phyloP scores from a whole-genome alignment of 1,284 basidiomycete genomes.

The Naganishia liquefaciens region DNA sequence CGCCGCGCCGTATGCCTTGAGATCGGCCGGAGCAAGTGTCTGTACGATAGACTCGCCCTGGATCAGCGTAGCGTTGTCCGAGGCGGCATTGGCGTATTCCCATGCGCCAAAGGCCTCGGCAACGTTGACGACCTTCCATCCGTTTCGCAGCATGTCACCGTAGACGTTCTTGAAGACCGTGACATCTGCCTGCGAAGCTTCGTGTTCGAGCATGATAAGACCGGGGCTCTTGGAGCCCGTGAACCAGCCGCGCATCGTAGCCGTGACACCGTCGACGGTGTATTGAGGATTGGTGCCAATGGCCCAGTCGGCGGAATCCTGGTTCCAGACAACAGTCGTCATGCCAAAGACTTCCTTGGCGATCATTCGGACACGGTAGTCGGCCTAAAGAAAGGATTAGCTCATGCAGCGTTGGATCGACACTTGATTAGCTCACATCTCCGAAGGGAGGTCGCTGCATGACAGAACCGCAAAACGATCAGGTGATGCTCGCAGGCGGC shows the following conservation, averaged over 20 bases:
- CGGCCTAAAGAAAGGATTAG: not conserved
- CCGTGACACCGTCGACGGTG: slow-evolving; percentile 36
- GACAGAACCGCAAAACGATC: not conserved
- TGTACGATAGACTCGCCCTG: slow-evolving; percentile 23
- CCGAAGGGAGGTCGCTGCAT: slow-evolving; percentile 50
- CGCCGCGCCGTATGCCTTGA: slow-evolving; percentile 20
- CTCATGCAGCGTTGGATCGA: not conserved
- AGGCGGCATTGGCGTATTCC: slow-evolving; percentile 63
- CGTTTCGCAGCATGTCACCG: slow-evolving; percentile 64
- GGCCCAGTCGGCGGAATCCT: slow-evolving; percentile 53
- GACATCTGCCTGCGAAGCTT: slow-evolving; percentile 66
- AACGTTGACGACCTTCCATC: slow-evolving; percentile 67
- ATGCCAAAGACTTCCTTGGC: slow-evolving; percentile 54
- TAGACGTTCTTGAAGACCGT: slow-evolving; percentile 69
- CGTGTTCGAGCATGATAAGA: slow-evolving; percentile 80
- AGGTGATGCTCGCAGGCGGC: slow-evolving; percentile 6
- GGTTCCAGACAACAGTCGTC: slow-evolving; percentile 51
- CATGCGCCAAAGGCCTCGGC: slow-evolving; percentile 55
- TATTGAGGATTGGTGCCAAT: slow-evolving; percentile 43
- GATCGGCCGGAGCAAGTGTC: slow-evolving; percentile 15
- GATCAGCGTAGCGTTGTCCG: slow-evolving; percentile 36
- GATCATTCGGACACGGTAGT: slow-evolving; percentile 59
- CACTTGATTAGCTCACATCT: slow-evolving; percentile 1
- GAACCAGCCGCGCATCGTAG: slow-evolving; percentile 33
- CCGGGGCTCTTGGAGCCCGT: slow-evolving; percentile 69